phyloP scores from a whole-genome alignment of 495 filamentous ascomycete genomes.

The Terfezia boudieri region DNA sequence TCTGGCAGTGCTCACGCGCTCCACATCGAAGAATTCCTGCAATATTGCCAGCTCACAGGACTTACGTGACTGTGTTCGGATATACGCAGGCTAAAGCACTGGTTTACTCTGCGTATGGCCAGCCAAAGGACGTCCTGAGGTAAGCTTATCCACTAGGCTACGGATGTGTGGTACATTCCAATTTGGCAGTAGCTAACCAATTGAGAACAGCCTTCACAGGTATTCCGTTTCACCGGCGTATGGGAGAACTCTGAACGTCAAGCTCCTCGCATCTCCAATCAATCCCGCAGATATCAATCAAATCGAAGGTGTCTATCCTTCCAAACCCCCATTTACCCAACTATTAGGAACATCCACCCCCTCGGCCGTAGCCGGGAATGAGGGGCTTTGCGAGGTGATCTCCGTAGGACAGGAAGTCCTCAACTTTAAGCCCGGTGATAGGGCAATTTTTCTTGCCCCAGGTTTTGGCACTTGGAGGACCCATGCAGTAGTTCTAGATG shows the following conservation, averaged over 20 bases:
- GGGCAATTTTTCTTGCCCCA: slow-evolving; percentile 65
- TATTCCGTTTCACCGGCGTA: slow-evolving; percentile 57
- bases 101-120: slow-evolving; percentile 64
- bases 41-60: too few species aligned
- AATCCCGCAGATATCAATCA: slow-evolving; percentile 96
- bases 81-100: slow-evolving; percentile 94
- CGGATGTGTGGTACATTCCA: neutral
- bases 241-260: slow-evolving; percentile 38
- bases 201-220: slow-evolving; percentile 38
- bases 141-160: slow-evolving; percentile 18
- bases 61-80: slow-evolving; percentile 53
- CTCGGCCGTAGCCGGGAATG: slow-evolving; percentile 62
- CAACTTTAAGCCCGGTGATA: slow-evolving; percentile 42
- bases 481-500: slow-evolving; percentile 46
- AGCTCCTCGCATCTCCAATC: slow-evolving; percentile 68
- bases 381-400: slow-evolving; percentile 72
- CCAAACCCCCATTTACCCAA: slow-evolving; percentile 48
- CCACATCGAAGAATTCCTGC: too few species aligned
- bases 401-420: slow-evolving; percentile 40
- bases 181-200: neutral
- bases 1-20: too few species aligned
- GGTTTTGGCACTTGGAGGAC: slow-evolving; percentile 86
- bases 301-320: slow-evolving; percentile 90
- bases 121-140: slow-evolving; percentile 61
- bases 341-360: slow-evolving; percentile 52